A percentile compares a stretch with the other conserved stretches of the same genome.
Evolutionary conservation across 202 grass and related monocot genomes (phyloP).

Genomic region (Carex sylvatica): DNA sequence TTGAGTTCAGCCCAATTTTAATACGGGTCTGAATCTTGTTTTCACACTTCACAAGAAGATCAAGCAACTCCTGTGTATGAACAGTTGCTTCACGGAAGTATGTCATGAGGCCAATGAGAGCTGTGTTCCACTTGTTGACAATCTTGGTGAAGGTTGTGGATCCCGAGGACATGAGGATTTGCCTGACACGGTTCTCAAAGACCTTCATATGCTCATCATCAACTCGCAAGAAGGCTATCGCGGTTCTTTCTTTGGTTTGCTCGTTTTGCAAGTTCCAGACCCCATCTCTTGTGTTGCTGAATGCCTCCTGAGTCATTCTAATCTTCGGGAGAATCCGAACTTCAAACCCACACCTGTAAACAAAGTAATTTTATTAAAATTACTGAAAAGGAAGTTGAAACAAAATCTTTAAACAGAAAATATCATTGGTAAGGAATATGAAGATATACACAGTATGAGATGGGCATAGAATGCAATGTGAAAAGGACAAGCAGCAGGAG

Average conservation of each 20-base stretch:
- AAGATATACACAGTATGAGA: neutral
- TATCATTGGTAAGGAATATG: neutral
- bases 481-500: neutral
- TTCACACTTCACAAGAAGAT: slow-evolving; percentile 99
- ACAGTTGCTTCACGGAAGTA: slow-evolving; percentile 99
- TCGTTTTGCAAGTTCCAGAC: slow-evolving; percentile 99
- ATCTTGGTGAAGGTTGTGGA: slow-evolving; percentile 99
- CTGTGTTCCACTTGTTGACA: slow-evolving; percentile 99
- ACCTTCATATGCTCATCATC: slow-evolving; percentile 99
- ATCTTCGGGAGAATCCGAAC: slow-evolving; percentile 91
- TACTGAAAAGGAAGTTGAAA: neutral
- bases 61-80: slow-evolving; percentile 89
- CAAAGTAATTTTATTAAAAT: slow-evolving; percentile 7
- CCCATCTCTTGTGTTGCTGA: slow-evolving; percentile 96
- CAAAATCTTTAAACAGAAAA: neutral
- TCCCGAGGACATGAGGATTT: slow-evolving; percentile 99
- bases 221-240: slow-evolving; percentile 93
- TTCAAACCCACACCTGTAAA: slow-evolving; percentile 78
- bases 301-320: slow-evolving; percentile 98
- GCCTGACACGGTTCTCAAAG: slow-evolving; percentile 97
- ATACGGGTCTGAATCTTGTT: slow-evolving; percentile 99
- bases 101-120: slow-evolving; percentile 99
- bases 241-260: slow-evolving; percentile 98
- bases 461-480: neutral
- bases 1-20: slow-evolving; percentile 97